Percentiles rank a stretch among this genome's conserved stretches.
phyloP scores from a whole-genome alignment of 495 filamentous ascomycete species.

The Zalerion maritima region DNA sequence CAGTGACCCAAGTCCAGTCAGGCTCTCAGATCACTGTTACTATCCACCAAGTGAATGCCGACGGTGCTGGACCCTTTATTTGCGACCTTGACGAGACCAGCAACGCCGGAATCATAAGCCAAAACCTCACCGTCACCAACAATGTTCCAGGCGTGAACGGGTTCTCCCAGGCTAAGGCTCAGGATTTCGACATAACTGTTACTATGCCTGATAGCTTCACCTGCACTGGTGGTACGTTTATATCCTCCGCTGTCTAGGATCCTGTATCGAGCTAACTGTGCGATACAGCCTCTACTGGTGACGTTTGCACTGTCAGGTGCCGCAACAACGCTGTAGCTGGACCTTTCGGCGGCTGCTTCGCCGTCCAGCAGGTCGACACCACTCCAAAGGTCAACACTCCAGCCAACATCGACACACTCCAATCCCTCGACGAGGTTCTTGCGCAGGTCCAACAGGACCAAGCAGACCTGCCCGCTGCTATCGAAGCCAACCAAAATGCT shows the following conservation, averaged over 20 bases:
- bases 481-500: conserved; percentile 20
- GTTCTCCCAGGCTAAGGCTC: conserved; percentile 28
- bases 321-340: conserved; percentile 40
- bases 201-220: conserved; percentile 25
- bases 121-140: conserved; percentile 27
- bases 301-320: conserved; percentile 43
- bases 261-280: background rate
- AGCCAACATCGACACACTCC: conserved; percentile 15
- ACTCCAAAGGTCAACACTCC: conserved; percentile 20
- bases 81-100: conserved; percentile 33
- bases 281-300: conserved; percentile 22
- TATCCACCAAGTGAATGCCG: conserved; percentile 40
- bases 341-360: conserved; percentile 39
- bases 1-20: conserved; percentile 28
- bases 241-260: too few relatives aligned
- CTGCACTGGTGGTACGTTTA: conserved; percentile 26
- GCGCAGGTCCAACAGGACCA: conserved; percentile 18
- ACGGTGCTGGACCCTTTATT: conserved; percentile 38
- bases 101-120: conserved; percentile 26
- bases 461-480: conserved; percentile 19
- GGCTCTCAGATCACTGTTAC: conserved; percentile 26
- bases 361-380: conserved; percentile 28
- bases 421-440: conserved; percentile 15
- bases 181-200: conserved; percentile 30
- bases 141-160: conserved; percentile 33